A percentile compares a stretch with the other conserved stretches of the same genome.
Evolutionary conservation across 331 rosid species (phyloP).

Genomic region (Pyracantha coccinea): DNA sequence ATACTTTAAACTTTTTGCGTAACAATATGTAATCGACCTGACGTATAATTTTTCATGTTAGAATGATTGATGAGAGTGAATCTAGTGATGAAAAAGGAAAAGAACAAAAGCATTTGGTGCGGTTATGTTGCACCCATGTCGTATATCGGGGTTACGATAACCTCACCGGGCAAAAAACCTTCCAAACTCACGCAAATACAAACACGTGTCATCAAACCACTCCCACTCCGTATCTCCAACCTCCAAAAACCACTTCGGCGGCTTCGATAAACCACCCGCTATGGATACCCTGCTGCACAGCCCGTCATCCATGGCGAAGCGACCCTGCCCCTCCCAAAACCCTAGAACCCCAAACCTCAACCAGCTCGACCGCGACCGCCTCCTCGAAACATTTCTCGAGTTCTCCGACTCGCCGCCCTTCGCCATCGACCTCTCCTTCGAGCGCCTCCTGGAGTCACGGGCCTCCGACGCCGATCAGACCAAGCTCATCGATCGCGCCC

Average conservation of each 20-base stretch:
- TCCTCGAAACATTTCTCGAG: slow-evolving; percentile 50
- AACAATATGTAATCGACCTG: no score
- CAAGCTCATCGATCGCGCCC: slow-evolving; percentile 62
- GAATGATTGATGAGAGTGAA: neutral
- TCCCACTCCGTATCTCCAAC: slow-evolving; percentile 10
- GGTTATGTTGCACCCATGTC: neutral
- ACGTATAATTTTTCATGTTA: no score
- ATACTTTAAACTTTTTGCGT: no score
- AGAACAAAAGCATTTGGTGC: neutral
- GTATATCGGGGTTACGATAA: neutral
- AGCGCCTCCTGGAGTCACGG: slow-evolving; percentile 59
- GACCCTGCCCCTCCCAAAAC: slow-evolving; percentile 82
- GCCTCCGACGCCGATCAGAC: slow-evolving; percentile 58
- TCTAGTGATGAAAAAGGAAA: neutral
- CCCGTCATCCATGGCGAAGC: slow-evolving; percentile 75
- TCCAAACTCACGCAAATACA: slow-evolving; percentile 11
- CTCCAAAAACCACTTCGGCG: neutral
- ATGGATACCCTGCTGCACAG: slow-evolving; percentile 43
- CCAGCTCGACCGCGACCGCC: slow-evolving; percentile 31
- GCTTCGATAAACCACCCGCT: slow-evolving; percentile 27
- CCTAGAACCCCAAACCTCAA: slow-evolving; percentile 37
- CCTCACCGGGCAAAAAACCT: no score
- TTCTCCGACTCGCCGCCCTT: slow-evolving; percentile 61
- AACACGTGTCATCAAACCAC: slow-evolving; percentile 33
- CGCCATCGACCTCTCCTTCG: slow-evolving; percentile 71